A percentile compares a stretch with the other conserved stretches of the same genome.
phyloP scores from a whole-genome alignment of 768 basidiomycete species.

The Tricholoma hemisulphureum region DNA sequence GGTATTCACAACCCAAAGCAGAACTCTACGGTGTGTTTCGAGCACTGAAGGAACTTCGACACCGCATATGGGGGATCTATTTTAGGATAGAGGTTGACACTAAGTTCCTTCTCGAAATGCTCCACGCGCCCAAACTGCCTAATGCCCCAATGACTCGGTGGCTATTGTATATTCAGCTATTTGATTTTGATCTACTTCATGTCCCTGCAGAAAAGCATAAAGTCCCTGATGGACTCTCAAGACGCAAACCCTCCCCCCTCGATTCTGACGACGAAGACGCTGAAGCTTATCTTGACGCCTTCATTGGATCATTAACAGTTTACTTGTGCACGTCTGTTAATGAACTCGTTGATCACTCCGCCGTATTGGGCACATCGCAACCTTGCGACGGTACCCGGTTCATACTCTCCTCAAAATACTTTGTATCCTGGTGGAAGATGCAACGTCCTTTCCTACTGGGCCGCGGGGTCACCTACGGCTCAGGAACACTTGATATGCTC shows the following conservation, averaged over 20 bases:
- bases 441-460: neutral
- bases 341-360: neutral
- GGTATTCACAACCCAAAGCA: slow-evolving; percentile 32
- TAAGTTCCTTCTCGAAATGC: slow-evolving; percentile 35
- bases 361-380: too few relatives aligned
- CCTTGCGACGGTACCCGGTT: too few relatives aligned
- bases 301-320: neutral
- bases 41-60: neutral
- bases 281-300: slow-evolving; percentile 27
- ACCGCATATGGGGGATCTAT: slow-evolving; percentile 20
- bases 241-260: slow-evolving; percentile 4
- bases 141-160: slow-evolving; percentile 28
- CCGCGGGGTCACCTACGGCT: neutral
- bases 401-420: too few relatives aligned
- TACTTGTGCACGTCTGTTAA: neutral
- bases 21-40: slow-evolving; percentile 5
- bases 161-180: slow-evolving; percentile 34
- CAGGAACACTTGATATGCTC: neutral
- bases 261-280: slow-evolving; percentile 23
- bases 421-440: too few relatives aligned
- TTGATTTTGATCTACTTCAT: slow-evolving; percentile 36
- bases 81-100: slow-evolving; percentile 36
- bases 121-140: slow-evolving; percentile 14
- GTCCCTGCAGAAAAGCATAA: slow-evolving; percentile 28
- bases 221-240: slow-evolving; percentile 37